These are phyloP conservation scores for Pythium chondricola DNA, from an alignment of 352 stramenopile genomes.

Conservation along the genomic window DNA sequence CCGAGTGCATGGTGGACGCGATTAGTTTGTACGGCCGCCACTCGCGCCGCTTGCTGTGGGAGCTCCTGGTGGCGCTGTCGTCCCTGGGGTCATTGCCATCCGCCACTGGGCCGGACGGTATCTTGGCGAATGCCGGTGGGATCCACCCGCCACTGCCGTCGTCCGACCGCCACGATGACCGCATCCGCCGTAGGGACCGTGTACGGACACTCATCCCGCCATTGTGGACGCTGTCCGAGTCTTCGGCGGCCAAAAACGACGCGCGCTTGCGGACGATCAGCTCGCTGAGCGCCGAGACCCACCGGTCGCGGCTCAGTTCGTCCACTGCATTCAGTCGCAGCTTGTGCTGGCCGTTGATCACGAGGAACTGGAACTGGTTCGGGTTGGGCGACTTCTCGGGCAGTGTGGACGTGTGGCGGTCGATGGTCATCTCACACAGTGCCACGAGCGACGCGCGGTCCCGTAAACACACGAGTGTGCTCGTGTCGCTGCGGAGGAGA, in stretches of 20 bases:
- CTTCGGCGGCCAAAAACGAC: conserved; percentile 70
- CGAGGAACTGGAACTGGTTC: conserved; percentile 76
- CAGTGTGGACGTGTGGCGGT: conserved; percentile 65
- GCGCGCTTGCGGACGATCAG: conserved; percentile 72
- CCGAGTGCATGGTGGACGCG: conserved; percentile 68
- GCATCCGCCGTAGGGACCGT: conserved; percentile 41
- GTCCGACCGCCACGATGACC: conserved; percentile 47
- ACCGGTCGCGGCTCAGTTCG: conserved; percentile 39
- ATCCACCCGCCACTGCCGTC: conserved; percentile 25
- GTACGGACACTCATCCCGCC: conserved; percentile 4
- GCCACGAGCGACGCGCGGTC: conserved; percentile 69
- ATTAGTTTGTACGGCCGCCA: conserved; percentile 79
- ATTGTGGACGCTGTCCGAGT: conserved; percentile 48
- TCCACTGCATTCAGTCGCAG: conserved; percentile 72
- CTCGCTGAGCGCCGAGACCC: conserved; percentile 73
- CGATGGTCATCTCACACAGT: conserved; percentile 60
- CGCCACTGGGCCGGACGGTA: no score
- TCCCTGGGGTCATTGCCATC: no score
- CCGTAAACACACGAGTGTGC: conserved; percentile 68
- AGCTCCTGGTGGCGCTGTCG: no score
- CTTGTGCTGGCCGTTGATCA: conserved; percentile 65
- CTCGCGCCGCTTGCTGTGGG: conserved; percentile 10
- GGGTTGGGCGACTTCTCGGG: conserved; percentile 54
- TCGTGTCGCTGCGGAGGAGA: conserved; percentile 57
- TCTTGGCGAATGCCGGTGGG: conserved; percentile 21